Conservation (phyloP, 2,329 filamentous ascomycete species). For the Rutstroemia sp. region DNA sequence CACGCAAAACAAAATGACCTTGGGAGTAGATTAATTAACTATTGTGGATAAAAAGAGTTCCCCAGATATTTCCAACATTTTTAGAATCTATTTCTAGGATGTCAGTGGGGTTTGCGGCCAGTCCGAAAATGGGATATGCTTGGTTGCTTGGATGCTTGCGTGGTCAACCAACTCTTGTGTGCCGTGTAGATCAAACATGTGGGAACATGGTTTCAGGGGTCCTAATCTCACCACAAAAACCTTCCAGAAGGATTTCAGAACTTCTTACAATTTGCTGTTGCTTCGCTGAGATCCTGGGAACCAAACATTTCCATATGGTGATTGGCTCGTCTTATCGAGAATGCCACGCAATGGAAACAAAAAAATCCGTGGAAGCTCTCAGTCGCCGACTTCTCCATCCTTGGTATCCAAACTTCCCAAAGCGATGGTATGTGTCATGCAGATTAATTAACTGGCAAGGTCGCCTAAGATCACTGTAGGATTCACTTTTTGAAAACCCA, state of each 20-base stretch:
- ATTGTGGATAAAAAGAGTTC: background rate
- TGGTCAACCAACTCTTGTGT: background rate
- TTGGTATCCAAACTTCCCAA: background rate
- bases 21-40: background rate
- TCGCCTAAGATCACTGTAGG: too few relatives aligned
- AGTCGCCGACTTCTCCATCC: background rate
- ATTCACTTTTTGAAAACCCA: background rate
- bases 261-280: background rate
- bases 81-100: background rate
- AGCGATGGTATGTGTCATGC: background rate
- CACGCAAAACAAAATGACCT: background rate
- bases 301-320: background rate
- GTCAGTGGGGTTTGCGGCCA: background rate
- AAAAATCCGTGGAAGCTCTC: background rate
- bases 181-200: background rate
- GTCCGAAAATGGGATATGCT: too few relatives aligned
- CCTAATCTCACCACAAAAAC: background rate
- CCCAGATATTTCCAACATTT: background rate
- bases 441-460: background rate
- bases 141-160: too few relatives aligned
- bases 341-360: background rate
- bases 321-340: background rate
- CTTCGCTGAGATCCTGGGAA: too few relatives aligned
- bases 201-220: background rate
- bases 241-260: background rate